phyloP scores from a whole-genome alignment of 192 early-diverging fungal genomes.

The Pilaira anomala region DNA sequence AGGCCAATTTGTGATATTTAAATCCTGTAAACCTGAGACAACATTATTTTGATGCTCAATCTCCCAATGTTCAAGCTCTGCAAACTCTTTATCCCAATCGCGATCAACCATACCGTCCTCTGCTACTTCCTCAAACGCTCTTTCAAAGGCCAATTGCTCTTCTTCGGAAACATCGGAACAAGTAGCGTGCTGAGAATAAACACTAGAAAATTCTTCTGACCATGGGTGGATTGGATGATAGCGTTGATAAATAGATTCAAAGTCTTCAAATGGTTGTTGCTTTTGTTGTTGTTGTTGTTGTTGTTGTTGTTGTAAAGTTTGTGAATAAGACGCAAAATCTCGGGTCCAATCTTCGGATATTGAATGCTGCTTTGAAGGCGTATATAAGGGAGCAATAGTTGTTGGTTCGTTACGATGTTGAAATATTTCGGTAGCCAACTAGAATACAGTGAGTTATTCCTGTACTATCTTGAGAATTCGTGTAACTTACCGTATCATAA shows the following conservation, averaged over 20 bases:
- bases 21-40: conserved; percentile 33
- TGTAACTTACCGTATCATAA: not conserved
- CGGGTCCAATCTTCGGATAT: too few relatives aligned
- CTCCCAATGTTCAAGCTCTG: conserved; percentile 3
- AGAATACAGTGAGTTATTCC: not conserved
- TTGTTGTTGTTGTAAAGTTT: too few relatives aligned
- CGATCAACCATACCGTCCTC: not conserved
- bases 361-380: too few relatives aligned
- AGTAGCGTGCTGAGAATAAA: not conserved
- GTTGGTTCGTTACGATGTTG: too few relatives aligned
- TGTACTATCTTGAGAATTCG: too few relatives aligned
- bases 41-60: conserved; percentile 12
- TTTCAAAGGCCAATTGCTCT: conserved; percentile 17
- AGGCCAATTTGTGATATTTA: too few relatives aligned
- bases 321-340: not conserved
- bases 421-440: not conserved
- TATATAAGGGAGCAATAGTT: too few relatives aligned
- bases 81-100: conserved; percentile 18
- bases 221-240: not conserved
- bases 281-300: too few relatives aligned
- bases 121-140: conserved; percentile 1
- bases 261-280: not conserved
- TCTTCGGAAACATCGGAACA: conserved; percentile 13
- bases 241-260: not conserved
- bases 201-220: conserved; percentile 3